Percentiles rank a stretch among this genome's conserved stretches.
Conservation (phyloP, 495 filamentous ascomycete species). For the Acidiella bohemica region DNA sequence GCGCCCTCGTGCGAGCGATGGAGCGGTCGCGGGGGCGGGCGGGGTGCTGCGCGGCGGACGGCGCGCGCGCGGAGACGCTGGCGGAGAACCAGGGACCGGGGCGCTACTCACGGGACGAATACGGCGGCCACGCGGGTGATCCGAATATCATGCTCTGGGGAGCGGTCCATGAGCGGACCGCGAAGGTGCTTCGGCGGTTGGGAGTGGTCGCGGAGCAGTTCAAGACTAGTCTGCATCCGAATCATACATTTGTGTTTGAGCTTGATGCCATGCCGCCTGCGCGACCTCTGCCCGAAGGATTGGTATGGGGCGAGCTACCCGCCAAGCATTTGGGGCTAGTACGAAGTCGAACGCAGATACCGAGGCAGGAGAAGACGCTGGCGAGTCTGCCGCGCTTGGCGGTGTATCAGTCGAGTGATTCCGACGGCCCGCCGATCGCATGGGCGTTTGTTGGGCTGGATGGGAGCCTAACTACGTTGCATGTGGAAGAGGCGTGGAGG, state of each 20-base stretch:
- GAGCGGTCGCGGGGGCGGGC: too few relatives aligned
- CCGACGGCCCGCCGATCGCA: constrained; percentile 14
- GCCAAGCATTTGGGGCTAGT: constrained; percentile 11
- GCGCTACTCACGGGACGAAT: constrained; percentile 3
- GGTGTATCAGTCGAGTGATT: constrained; percentile 4
- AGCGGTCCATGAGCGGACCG: constrained; percentile 8
- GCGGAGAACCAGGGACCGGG: constrained; percentile 3
- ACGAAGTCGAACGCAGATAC: constrained; percentile 14
- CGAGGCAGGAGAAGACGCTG: constrained; percentile 18
- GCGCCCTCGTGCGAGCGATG: background rate
- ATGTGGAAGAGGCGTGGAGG: constrained; percentile 23
- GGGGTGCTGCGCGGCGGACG: too few relatives aligned
- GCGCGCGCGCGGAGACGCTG: background rate
- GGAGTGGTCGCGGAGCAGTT: constrained; percentile 1
- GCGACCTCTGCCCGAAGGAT: constrained; percentile 5
- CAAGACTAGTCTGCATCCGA: constrained; percentile 8
- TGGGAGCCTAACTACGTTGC: constrained; percentile 23
- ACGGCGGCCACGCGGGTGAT: constrained; percentile 5
- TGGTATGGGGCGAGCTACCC: constrained; percentile 13
- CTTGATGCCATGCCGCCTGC: background rate
- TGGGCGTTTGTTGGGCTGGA: constrained; percentile 31
- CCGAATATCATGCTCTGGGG: constrained; percentile 18
- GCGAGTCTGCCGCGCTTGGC: constrained; percentile 12
- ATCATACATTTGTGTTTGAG: constrained; percentile 14
- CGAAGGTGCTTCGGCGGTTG: constrained; percentile 2